Conservation (phyloP, 768 basidiomycete species). For the Phanerochaete sordida region DNA sequence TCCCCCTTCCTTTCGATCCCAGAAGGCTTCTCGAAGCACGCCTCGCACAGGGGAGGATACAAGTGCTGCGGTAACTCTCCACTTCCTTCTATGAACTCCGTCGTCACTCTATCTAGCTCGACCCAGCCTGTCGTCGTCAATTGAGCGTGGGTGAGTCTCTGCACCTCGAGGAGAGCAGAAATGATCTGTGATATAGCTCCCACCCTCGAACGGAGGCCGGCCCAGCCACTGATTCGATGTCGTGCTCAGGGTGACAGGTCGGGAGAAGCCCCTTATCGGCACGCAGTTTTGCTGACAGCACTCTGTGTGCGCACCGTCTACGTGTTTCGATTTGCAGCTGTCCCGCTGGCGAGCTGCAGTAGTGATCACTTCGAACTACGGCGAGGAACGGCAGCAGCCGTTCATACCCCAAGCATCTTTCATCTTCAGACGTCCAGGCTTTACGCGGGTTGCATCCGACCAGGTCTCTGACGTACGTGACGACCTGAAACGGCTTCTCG, state of each 20-base stretch:
- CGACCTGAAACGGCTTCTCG: background rate
- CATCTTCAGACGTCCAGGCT: background rate
- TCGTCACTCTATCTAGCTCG: background rate
- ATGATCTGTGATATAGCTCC: background rate
- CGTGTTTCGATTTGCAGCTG: background rate
- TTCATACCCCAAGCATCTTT: too few species aligned
- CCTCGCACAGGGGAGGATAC: background rate
- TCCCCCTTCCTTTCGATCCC: background rate
- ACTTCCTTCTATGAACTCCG: background rate
- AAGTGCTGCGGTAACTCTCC: background rate
- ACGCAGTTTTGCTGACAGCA: background rate
- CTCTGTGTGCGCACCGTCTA: background rate
- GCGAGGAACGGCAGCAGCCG: too few species aligned
- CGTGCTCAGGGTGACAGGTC: background rate
- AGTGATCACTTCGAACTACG: too few species aligned
- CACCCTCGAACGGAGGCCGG: background rate
- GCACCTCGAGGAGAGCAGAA: background rate
- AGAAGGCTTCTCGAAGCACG: background rate
- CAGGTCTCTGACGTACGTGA: background rate
- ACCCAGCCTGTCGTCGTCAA: background rate
- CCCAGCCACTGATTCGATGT: background rate
- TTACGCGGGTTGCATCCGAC: background rate
- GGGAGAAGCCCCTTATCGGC: slow-evolving; percentile 3
- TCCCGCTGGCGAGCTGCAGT: background rate
- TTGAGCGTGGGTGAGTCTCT: background rate